These are phyloP conservation scores for Mycena amicta DNA, from an alignment of 768 basidiomycete species.

Conservation along the genomic window DNA sequence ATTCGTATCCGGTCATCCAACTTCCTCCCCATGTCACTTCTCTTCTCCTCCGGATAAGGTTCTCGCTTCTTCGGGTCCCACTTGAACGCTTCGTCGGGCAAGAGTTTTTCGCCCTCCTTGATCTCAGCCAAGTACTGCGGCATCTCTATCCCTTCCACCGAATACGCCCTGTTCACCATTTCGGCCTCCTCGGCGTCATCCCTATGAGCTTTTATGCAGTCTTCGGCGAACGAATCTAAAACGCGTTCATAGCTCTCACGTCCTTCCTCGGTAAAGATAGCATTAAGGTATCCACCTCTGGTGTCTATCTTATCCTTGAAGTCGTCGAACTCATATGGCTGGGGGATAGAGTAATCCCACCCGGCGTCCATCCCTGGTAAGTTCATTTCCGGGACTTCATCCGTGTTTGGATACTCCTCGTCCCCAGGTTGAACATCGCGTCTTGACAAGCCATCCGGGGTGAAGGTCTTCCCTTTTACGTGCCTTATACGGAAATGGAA, in stretches of 20 bases:
- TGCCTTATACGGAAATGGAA: constrained; percentile 37
- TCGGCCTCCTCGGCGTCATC: not conserved
- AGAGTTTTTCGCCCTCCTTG: not conserved
- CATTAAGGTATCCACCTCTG: not conserved
- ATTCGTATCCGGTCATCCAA: not conserved
- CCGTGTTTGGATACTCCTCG: not conserved
- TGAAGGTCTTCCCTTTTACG: constrained; percentile 26
- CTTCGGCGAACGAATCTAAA: not conserved
- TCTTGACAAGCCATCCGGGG: constrained; percentile 36
- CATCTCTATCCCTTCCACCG: not conserved
- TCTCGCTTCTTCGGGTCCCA: not conserved
- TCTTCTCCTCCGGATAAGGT: not conserved
- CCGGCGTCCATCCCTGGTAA: not conserved
- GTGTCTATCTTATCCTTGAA: constrained; percentile 7
- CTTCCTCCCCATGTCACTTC: not conserved
- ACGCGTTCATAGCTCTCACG: not conserved
- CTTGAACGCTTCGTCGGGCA: not conserved
- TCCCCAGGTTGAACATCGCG: constrained; percentile 17
- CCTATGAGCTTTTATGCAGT: not conserved
- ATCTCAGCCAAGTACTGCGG: not conserved
- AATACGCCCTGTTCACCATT: too few species aligned
- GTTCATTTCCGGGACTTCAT: not conserved
- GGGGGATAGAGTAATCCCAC: not conserved
- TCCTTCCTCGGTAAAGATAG: not conserved
- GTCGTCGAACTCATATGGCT: constrained; percentile 10